A percentile compares a stretch with the other conserved stretches of the same genome.
phyloP scores from a whole-genome alignment of 1,284 basidiomycete species.

The Singerocomus inundabilis region DNA sequence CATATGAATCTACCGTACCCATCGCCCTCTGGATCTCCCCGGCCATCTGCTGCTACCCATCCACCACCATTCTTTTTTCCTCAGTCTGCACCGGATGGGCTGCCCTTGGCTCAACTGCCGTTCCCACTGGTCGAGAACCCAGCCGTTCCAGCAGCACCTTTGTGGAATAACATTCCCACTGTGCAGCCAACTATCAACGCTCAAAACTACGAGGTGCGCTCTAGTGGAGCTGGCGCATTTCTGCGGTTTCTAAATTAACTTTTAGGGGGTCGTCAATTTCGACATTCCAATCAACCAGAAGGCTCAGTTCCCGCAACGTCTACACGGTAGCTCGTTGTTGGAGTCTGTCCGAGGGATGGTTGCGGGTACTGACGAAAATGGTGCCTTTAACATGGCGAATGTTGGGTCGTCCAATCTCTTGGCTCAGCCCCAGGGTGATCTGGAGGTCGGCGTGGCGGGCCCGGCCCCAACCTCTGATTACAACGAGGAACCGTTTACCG shows the following conservation, averaged over 20 bases:
- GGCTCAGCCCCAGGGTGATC: constrained; percentile 34
- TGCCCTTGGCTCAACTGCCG: constrained; percentile 4
- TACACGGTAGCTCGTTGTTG: constrained; percentile 1
- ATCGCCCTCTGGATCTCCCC: constrained; percentile 8
- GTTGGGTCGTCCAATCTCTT: constrained; percentile 30
- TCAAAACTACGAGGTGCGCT: constrained; percentile 15
- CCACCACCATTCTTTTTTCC: constrained; percentile 4
- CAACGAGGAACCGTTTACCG: constrained; percentile 9
- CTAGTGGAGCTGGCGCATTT: not conserved
- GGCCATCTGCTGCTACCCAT: constrained; percentile 12
- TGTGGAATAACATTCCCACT: constrained; percentile 14
- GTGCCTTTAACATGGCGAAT: constrained; percentile 35
- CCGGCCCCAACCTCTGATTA: constrained; percentile 7
- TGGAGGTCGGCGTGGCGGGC: constrained; percentile 34
- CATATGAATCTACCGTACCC: no score
- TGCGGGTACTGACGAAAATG: constrained; percentile 24
- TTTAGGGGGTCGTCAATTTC: constrained; percentile 15
- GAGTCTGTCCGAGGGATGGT: constrained; percentile 25
- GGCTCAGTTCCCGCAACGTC: not conserved
- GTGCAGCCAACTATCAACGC: not conserved
- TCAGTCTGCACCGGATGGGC: not conserved
- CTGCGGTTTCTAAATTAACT: constrained; percentile 4
- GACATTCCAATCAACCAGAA: constrained; percentile 11
- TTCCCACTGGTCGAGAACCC: not conserved
- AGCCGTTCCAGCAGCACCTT: not conserved